Percentiles rank a stretch among this genome's conserved stretches.
phyloP scores from a whole-genome alignment of 2,329 filamentous ascomycete species.

The Clonostachys rhizophaga region DNA sequence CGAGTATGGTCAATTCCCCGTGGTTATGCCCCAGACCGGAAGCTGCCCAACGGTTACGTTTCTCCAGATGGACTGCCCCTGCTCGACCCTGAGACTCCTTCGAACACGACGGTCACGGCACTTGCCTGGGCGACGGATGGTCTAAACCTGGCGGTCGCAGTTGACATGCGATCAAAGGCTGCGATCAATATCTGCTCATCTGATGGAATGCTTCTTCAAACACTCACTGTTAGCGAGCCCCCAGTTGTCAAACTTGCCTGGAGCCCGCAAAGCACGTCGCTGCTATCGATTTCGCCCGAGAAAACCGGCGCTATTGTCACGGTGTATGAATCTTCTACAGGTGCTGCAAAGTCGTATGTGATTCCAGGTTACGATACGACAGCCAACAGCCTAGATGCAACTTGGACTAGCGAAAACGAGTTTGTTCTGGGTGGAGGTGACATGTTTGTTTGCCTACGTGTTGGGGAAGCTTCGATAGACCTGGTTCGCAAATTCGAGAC shows the following conservation, averaged over 20 bases:
- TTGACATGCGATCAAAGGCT: constrained; percentile 44
- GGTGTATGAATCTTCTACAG: constrained; percentile 34
- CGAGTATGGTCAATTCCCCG: constrained; percentile 62
- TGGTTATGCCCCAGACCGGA: constrained; percentile 35
- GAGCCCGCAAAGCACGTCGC: constrained; percentile 50
- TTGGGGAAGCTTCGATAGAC: constrained; percentile 38
- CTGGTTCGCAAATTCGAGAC: constrained; percentile 45
- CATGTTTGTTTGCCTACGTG: constrained; percentile 42
- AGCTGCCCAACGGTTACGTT: constrained; percentile 16
- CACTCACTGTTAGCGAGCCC: constrained; percentile 53
- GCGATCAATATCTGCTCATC: constrained; percentile 52
- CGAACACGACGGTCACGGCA: constrained; percentile 49
- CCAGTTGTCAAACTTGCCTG: constrained; percentile 58
- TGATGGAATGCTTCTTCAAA: constrained; percentile 45
- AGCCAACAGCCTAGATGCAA: constrained; percentile 46
- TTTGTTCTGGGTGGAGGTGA: constrained; percentile 57
- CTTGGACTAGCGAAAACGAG: constrained; percentile 54
- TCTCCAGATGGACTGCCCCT: constrained; percentile 34
- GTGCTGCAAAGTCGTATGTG: constrained; percentile 36
- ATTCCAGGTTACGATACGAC: constrained; percentile 45
- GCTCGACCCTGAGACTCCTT: constrained; percentile 47
- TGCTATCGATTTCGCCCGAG: constrained; percentile 53
- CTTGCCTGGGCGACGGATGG: constrained; percentile 59
- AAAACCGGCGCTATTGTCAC: constrained; percentile 50
- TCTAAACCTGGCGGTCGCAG: constrained; percentile 50